Conservation (phyloP, 2,329 filamentous ascomycete genomes). For the Aureobasidium sp. region DNA sequence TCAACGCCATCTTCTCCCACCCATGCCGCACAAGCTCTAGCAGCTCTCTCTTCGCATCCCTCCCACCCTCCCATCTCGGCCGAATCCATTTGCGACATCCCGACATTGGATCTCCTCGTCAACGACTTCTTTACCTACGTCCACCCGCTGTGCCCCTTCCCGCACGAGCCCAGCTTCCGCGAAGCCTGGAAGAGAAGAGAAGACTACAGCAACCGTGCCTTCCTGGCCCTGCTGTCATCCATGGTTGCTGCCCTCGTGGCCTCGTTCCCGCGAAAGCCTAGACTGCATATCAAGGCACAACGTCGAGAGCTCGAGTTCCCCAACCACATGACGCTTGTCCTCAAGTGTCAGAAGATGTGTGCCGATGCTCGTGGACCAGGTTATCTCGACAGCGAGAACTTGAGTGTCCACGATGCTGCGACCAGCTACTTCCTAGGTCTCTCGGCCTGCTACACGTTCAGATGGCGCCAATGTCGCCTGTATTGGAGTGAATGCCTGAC, state of each 20-base stretch:
- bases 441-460: constrained; percentile 57
- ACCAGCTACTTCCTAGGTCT: constrained; percentile 70
- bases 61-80: constrained; percentile 39
- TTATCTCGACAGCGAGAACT: constrained; percentile 44
- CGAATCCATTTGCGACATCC: constrained; percentile 62
- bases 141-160: constrained; percentile 67
- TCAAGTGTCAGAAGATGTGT: constrained; percentile 62
- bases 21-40: constrained; percentile 44
- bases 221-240: constrained; percentile 61
- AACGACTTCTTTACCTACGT: constrained; percentile 81
- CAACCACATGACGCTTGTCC: constrained; percentile 59
- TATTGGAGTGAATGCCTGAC: constrained; percentile 66
- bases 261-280: constrained; percentile 64
- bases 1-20: constrained; percentile 43
- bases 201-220: constrained; percentile 56
- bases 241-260: constrained; percentile 68
- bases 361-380: constrained; percentile 55
- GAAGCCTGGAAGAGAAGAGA: constrained; percentile 58
- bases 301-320: constrained; percentile 57
- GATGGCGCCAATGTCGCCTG: constrained; percentile 57
- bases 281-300: constrained; percentile 59
- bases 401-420: constrained; percentile 54
- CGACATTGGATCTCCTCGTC: constrained; percentile 58
- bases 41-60: constrained; percentile 39
- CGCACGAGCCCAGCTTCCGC: constrained; percentile 69